Conservation (phyloP, 1,284 basidiomycete species). For the Neonothopanus nambi region DNA sequence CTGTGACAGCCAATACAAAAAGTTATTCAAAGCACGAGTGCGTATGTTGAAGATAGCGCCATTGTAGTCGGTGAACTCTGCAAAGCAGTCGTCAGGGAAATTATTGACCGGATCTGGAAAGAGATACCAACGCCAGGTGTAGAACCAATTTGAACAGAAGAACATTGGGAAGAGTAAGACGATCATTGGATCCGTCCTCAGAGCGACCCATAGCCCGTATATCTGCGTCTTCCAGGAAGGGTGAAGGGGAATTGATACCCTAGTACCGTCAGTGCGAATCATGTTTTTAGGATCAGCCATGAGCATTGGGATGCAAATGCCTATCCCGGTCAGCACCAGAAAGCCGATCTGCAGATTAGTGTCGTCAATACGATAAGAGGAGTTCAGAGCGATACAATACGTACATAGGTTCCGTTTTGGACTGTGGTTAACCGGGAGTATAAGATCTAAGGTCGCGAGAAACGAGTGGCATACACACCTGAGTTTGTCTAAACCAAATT, state of each 20-base stretch:
- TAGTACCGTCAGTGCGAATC: constrained; percentile 71
- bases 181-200: constrained; percentile 58
- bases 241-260: constrained; percentile 57
- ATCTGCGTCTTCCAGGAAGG: constrained; percentile 72
- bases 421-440: constrained; percentile 34
- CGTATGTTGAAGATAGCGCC: constrained; percentile 25
- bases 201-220: constrained; percentile 46
- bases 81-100: neutral
- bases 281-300: constrained; percentile 72
- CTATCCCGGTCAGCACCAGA: constrained; percentile 65
- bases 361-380: constrained; percentile 3
- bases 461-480: neutral
- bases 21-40: constrained; percentile 63
- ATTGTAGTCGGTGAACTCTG: constrained; percentile 22
- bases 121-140: constrained; percentile 62
- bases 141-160: constrained; percentile 78
- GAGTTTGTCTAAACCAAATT: neutral
- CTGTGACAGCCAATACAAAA: constrained; percentile 69
- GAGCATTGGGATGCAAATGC: constrained; percentile 60
- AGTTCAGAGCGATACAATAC: constrained; percentile 23
- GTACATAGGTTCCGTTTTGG: constrained; percentile 60
- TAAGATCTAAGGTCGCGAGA: constrained; percentile 14
- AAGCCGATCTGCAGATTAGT: constrained; percentile 61
- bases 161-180: constrained; percentile 68
- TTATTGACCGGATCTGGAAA: neutral